Evolutionary conservation across 106 monocot species (phyloP), one percentile per base, ranked within the genome.

Genomic region (Agapanthus africanus): DNA sequence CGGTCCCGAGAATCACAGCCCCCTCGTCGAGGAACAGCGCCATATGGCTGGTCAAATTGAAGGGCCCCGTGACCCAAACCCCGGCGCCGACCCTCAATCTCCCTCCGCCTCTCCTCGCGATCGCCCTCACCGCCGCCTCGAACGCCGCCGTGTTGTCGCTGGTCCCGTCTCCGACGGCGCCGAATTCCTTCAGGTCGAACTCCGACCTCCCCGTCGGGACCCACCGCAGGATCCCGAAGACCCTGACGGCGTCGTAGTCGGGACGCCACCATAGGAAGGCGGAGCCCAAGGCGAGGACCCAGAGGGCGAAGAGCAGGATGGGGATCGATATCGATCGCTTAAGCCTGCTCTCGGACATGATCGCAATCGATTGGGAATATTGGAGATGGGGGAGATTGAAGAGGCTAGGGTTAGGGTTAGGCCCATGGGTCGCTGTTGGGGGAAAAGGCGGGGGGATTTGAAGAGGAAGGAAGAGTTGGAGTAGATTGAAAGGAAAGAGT

Each of bases 1-100:
- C 26, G 16, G 73, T 42, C 22, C 76, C 90, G 5, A 85, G 70
- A 69, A 90, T 82, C 4, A 78, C 80, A 0, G 90, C 82, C 2
- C 78, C 85, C 60, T 77, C 50, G 6, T 68, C 90, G 0, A 85
- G 80, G 59, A 90, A 90, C 23, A 90, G 76, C 3, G 85, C 85
- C 90, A 90, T 80, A 51, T 81, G 72, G 40, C 85, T 90, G 19
- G 90, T 90, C 5, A 90, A 76, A 76, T 90, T 90, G 54, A 90
- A 90, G 9, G 90, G 85, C 2, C 66, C 83, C 7, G 90, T 90
- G 15, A 90, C 76, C 85, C 90, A 90, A 31, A 51, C 26, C 18
- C 90, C 90, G 0, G 68, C 11, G 34, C 40, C 70, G 34, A 90
- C 85, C 18, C 72, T 80, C 61, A 90, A 70, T 70, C 72, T 74